Base-by-base conservation (phyloP, 345 rosid genomes). In the Salix suchowensis region DNA sequence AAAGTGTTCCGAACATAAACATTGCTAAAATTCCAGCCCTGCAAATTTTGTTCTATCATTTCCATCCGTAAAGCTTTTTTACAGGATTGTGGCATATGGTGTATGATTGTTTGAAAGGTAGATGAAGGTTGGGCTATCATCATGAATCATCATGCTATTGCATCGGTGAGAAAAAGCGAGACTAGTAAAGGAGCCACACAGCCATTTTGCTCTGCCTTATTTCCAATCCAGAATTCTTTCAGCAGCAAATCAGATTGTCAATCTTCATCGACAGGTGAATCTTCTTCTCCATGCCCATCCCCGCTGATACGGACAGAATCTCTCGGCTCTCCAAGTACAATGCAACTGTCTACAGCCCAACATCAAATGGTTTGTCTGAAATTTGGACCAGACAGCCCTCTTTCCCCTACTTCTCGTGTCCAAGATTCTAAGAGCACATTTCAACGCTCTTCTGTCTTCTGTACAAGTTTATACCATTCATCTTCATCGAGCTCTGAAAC, bases 391-490 rank as follows among this genome's bases (percentile, higher is more conserved):
- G 81, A 81, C 60, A 81, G 81, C 74, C 82, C 86, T 65, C 71
- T 80, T 50, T 81, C 89, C 70, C 79, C 81, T 26, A 79, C 84
- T 83, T 85, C 87, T 61, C 86, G 76, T 73, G 66, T 62, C 39
- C 82, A 24, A 21, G 77, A 77, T 82, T 70, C 72, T 54, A 89
- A 73, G 78, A 78, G 85, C 64, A 69, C 90, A 44, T 91, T 85
- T 71, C 90, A 94, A 28, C 84, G 90, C 14, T 88, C 97, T 71
- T 92, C 98, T n/a, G 82, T 84, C 24, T 94, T 92, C 86, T 94
- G 98, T 70, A 92, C 98, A 39, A 88, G 82, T 83, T 88, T 94
- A 73, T 88, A 89, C 83, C 76, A 76, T 50, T 94, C 98, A 69
- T 92, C 98, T 14, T 90, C 98, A n/a, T 89, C 91, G 24, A 81